Percentiles rank a stretch among this genome's conserved stretches.
phyloP scores from a whole-genome alignment of 257 asterid genomes.

The Lavandula angustifolia region DNA sequence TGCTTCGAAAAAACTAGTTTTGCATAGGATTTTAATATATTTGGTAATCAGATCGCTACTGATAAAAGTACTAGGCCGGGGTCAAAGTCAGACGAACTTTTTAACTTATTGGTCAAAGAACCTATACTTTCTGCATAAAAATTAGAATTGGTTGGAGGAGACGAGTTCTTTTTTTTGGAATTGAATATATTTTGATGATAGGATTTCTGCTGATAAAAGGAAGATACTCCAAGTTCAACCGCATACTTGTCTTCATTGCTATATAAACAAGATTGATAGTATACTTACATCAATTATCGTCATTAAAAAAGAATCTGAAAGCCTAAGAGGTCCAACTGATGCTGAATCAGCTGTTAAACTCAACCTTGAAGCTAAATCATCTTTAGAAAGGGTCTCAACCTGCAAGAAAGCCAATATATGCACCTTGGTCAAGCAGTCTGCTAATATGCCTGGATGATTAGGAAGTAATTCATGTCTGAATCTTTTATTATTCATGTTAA shows the following conservation, averaged over 20 bases:
- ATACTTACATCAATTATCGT: constrained; percentile 93
- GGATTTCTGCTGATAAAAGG: constrained; percentile 10
- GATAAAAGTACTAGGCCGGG: background rate
- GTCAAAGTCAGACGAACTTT: background rate
- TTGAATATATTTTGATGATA: background rate
- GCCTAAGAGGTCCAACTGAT: constrained; percentile 77
- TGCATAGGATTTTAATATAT: background rate
- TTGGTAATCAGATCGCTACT: background rate
- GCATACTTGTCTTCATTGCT: constrained; percentile 2
- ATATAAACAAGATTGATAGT: constrained; percentile 5
- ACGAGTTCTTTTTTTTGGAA: background rate
- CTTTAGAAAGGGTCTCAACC: constrained; percentile 88
- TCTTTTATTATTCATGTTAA: background rate
- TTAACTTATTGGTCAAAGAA: background rate
- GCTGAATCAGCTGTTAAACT: constrained; percentile 80
- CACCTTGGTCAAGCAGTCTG: constrained; percentile 25
- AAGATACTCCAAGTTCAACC: background rate
- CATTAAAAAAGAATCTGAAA: constrained; percentile 72
- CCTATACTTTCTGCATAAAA: constrained; percentile 3
- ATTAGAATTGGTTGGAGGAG: background rate
- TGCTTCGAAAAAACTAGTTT: background rate
- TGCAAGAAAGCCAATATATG: constrained; percentile 39
- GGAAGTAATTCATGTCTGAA: background rate
- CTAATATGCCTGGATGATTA: constrained; percentile 4
- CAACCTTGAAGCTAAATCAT: constrained; percentile 91